A percentile compares a stretch with the other conserved stretches of the same genome.
These are phyloP conservation scores for Diplosphaera chodatii DNA, from an alignment of 139 green algal genomes.

Conservation along the genomic window DNA sequence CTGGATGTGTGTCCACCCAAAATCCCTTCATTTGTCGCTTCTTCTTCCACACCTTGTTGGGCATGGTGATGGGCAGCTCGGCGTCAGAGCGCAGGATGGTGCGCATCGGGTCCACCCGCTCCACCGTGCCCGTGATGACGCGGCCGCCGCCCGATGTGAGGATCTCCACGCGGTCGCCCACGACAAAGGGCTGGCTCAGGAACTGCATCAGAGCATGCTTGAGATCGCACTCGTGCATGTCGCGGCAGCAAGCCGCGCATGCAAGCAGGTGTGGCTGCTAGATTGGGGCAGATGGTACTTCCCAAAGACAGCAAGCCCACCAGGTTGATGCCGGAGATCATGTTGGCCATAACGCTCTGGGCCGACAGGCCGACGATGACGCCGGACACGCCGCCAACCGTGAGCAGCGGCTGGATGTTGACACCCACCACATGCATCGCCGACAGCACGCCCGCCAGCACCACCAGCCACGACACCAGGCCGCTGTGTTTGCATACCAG, in stretches of 20 bases:
- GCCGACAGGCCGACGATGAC: constrained; percentile 27
- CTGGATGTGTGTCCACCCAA: too few relatives aligned
- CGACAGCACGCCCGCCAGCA: constrained; percentile 12
- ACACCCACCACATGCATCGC: constrained; percentile 26
- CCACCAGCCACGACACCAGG: constrained; percentile 19
- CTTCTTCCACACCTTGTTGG: background rate
- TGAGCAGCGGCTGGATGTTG: constrained; percentile 36
- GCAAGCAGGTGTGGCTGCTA: too few relatives aligned
- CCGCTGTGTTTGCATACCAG: too few relatives aligned
- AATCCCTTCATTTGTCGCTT: too few relatives aligned
- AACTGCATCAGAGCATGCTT: too few relatives aligned
- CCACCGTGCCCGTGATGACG: constrained; percentile 22
- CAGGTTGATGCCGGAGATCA: constrained; percentile 42
- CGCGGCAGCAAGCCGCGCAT: too few relatives aligned
- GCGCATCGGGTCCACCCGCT: constrained; percentile 32
- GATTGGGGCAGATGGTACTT: too few relatives aligned
- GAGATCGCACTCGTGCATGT: too few relatives aligned
- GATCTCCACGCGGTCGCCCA: constrained; percentile 34
- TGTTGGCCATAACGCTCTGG: constrained; percentile 35
- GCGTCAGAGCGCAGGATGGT: constrained; percentile 28
- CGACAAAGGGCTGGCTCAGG: constrained; percentile 36
- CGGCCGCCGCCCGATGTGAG: constrained; percentile 15
- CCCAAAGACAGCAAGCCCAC: too few relatives aligned
- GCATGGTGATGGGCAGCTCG: constrained; percentile 26
- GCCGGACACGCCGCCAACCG: constrained; percentile 26